Evolutionary conservation across 148 eudicot genomes (phyloP).

Genomic region (Chenopodium album): DNA sequence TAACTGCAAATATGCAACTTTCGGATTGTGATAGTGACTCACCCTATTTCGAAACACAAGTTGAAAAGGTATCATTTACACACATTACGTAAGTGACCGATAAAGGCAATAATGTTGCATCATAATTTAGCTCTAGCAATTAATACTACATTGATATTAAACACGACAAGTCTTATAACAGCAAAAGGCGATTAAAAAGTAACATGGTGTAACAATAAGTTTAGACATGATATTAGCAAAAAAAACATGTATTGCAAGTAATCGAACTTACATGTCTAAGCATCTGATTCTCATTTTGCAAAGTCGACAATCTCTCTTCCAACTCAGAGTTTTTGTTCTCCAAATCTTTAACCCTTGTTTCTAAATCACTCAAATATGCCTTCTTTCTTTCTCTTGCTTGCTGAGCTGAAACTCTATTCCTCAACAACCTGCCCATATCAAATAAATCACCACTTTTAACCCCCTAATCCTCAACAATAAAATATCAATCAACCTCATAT

Average conservation of each 20-base stretch:
- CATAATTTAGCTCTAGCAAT: too few species aligned
- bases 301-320: conserved; percentile 82
- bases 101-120: too few species aligned
- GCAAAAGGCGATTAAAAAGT: too few species aligned
- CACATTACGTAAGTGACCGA: background rate
- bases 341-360: conserved; percentile 72
- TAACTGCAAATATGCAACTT: background rate
- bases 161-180: background rate
- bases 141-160: background rate
- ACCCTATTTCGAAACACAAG: background rate
- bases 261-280: conserved; percentile 70
- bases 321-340: conserved; percentile 88
- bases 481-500: background rate
- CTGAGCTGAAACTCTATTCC: conserved; percentile 98
- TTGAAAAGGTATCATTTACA: too few species aligned
- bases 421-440: conserved; percentile 59
- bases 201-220: too few species aligned
- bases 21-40: background rate
- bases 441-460: background rate
- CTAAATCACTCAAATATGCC: conserved; percentile 80
- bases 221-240: too few species aligned
- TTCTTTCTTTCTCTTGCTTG: conserved; percentile 99
- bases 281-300: conserved; percentile 97
- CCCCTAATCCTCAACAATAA: conserved; percentile 11
- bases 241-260: background rate